Conservation (phyloP, 495 filamentous ascomycete genomes). For the Pseudoneurospora amorphoporcata region DNA sequence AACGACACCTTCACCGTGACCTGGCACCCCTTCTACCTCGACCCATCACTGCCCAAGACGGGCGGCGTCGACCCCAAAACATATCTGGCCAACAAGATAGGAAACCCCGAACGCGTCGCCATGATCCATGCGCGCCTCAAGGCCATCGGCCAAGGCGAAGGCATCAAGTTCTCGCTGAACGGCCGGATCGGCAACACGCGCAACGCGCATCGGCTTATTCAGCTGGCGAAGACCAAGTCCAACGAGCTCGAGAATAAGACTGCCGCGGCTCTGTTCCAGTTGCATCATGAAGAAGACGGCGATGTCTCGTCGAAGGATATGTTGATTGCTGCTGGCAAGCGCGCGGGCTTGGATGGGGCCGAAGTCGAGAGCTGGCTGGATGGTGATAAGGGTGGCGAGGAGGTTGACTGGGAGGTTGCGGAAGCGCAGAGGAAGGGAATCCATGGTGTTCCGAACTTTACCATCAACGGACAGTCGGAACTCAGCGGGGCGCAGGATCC, state of each 20-base stretch:
- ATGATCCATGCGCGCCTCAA: constrained; percentile 50
- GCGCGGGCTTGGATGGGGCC: constrained; percentile 49
- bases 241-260: constrained; percentile 49
- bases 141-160: constrained; percentile 47
- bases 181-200: constrained; percentile 70
- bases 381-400: constrained; percentile 50
- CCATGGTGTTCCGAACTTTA: constrained; percentile 66
- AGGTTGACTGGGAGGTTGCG: constrained; percentile 61
- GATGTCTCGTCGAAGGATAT: constrained; percentile 61
- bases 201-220: constrained; percentile 65
- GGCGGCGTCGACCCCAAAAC: constrained; percentile 9
- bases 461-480: constrained; percentile 50
- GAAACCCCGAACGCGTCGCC: constrained; percentile 38
- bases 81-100: constrained; percentile 24
- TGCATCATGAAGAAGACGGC: constrained; percentile 67
- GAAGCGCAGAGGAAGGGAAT: constrained; percentile 48
- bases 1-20: constrained; percentile 58
- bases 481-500: constrained; percentile 57
- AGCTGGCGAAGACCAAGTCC: constrained; percentile 53
- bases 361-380: constrained; percentile 54
- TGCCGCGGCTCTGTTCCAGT: constrained; percentile 56
- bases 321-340: constrained; percentile 49
- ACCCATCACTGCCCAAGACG: constrained; percentile 47
- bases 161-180: constrained; percentile 62
- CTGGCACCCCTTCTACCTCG: constrained; percentile 76